phyloP scores from a whole-genome alignment of 2,329 filamentous ascomycete genomes.

The Periglandula ipomoeae region DNA sequence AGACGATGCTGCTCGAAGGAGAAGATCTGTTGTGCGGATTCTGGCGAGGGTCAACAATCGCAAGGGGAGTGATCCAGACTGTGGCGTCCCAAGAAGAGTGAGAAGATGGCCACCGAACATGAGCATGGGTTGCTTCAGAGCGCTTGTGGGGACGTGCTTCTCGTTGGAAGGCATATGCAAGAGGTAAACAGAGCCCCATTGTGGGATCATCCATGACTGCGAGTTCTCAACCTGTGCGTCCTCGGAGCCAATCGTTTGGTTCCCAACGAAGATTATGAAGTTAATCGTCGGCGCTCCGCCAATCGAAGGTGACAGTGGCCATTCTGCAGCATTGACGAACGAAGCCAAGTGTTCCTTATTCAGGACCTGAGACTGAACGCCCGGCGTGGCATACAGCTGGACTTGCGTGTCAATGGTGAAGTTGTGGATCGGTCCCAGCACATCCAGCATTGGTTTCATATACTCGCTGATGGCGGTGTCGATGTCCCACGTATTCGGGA shows the following conservation, averaged over 20 bases:
- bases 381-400: conserved; percentile 75
- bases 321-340: conserved; percentile 96
- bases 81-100: conserved; percentile 76
- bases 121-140: conserved; percentile 70
- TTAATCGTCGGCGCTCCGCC: conserved; percentile 90
- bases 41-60: conserved; percentile 76
- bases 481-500: conserved; percentile 85
- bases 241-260: conserved; percentile 55
- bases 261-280: conserved; percentile 84
- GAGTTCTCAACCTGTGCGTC: conserved; percentile 35
- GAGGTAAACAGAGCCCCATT: conserved; percentile 73
- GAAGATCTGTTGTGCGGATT: conserved; percentile 74
- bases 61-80: conserved; percentile 73
- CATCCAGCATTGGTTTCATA: conserved; percentile 70
- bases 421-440: conserved; percentile 77
- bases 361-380: conserved; percentile 55
- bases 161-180: conserved; percentile 38
- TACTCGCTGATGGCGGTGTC: conserved; percentile 72
- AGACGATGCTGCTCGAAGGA: conserved; percentile 85
- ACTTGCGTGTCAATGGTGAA: conserved; percentile 96
- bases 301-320: conserved; percentile 91
- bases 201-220: conserved; percentile 80
- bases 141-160: conserved; percentile 49
- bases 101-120: conserved; percentile 88
- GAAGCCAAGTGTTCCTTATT: conserved; percentile 81